Evolutionary conservation across 352 stramenopile species (phyloP).

Genomic region (Aphanomyces stellatus): DNA sequence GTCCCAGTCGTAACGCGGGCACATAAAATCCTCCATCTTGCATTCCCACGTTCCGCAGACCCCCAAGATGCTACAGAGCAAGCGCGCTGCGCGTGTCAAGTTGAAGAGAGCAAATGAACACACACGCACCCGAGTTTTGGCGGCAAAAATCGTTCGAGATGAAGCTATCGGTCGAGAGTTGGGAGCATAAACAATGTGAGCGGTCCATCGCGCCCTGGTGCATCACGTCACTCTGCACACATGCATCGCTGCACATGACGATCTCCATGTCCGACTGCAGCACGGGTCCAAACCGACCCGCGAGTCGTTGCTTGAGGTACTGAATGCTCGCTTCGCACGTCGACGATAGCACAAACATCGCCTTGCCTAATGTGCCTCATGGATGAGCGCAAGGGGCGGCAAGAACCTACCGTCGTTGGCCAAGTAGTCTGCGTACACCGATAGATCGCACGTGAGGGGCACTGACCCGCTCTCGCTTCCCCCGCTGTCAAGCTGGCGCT

Average conservation of each 20-base stretch:
- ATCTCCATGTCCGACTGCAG: slow-evolving; percentile 56
- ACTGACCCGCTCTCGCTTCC: not conserved
- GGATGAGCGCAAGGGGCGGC: not conserved
- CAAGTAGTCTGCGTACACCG: not conserved
- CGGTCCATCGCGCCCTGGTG: slow-evolving; percentile 62
- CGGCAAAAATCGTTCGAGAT: slow-evolving; percentile 67
- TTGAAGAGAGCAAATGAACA: not conserved
- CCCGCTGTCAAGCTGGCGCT: not conserved
- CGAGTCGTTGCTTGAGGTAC: slow-evolving; percentile 49
- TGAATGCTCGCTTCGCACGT: slow-evolving; percentile 69
- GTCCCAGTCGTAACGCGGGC: slow-evolving; percentile 85
- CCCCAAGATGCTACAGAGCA: slow-evolving; percentile 78
- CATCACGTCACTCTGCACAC: slow-evolving; percentile 65
- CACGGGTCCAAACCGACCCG: slow-evolving; percentile 49
- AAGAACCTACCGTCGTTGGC: not conserved
- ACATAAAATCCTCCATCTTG: slow-evolving; percentile 85
- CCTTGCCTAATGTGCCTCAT: slow-evolving; percentile 24
- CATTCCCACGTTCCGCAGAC: slow-evolving; percentile 86
- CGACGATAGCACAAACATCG: slow-evolving; percentile 65
- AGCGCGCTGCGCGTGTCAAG: slow-evolving; percentile 25
- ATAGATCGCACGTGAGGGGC: not conserved
- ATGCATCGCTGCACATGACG: slow-evolving; percentile 82
- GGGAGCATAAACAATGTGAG: slow-evolving; percentile 70
- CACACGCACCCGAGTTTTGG: slow-evolving; percentile 43
- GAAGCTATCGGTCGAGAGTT: slow-evolving; percentile 66